These are phyloP conservation scores for Hordeum vulgare DNA, from an alignment of 176 grass and related monocot species.

Conservation along the genomic window DNA sequence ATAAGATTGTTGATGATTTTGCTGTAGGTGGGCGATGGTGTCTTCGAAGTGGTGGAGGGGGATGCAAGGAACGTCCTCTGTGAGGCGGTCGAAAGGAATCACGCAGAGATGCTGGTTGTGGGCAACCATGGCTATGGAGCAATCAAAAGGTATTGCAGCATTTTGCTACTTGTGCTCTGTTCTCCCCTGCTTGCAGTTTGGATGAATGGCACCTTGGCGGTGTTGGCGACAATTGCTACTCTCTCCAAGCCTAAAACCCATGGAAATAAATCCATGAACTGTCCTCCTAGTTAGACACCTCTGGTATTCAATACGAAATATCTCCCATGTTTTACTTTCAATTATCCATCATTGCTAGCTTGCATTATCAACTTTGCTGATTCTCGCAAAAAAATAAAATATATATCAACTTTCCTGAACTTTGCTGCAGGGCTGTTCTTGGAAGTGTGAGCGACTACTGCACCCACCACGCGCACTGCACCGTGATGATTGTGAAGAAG, in stretches of 20 bases:
- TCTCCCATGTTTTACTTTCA: not conserved
- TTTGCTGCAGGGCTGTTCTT: constrained; percentile 53
- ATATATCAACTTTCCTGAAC: not conserved
- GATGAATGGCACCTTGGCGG: not conserved
- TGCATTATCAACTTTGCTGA: not conserved
- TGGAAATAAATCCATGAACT: not conserved
- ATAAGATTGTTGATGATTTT: not conserved
- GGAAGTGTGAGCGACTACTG: constrained; percentile 93
- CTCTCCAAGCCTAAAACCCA: not conserved
- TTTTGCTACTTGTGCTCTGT: not conserved
- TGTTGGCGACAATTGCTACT: not conserved
- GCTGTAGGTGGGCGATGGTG: constrained; percentile 45
- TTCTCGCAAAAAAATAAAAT: too few species aligned
- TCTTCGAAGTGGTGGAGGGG: constrained; percentile 61
- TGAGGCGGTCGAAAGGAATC: constrained; percentile 71
- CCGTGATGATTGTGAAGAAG: constrained; percentile 92
- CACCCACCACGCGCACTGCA: constrained; percentile 81
- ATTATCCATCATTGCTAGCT: not conserved
- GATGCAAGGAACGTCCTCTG: constrained; percentile 74
- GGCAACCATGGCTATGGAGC: constrained; percentile 89
- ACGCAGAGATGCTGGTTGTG: constrained; percentile 71
- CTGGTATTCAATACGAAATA: not conserved
- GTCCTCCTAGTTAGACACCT: not conserved
- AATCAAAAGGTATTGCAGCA: constrained; percentile 58
- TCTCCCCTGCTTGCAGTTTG: not conserved